A percentile compares a stretch with the other conserved stretches of the same genome.
Evolutionary conservation across 2,329 filamentous ascomycete species (phyloP).

Genomic region (Talaromyces pinophilus): DNA sequence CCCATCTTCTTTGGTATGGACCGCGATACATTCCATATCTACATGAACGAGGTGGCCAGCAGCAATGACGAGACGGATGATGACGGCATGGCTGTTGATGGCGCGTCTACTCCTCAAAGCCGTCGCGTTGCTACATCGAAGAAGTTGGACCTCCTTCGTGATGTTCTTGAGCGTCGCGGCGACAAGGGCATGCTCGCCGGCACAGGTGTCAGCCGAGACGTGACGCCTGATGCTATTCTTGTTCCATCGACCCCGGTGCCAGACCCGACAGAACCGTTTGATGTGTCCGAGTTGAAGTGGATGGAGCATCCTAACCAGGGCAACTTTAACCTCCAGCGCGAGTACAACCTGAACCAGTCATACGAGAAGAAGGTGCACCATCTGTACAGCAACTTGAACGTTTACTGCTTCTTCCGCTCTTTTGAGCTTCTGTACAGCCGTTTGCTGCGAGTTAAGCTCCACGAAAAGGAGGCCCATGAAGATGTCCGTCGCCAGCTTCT

Average conservation of each 20-base stretch:
- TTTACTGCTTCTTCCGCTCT: conserved; percentile 93
- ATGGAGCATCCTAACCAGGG: conserved; percentile 61
- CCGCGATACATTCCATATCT: conserved; percentile 67
- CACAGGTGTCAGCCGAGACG: conserved; percentile 80
- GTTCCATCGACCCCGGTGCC: conserved; percentile 39
- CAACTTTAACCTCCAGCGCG: conserved; percentile 61
- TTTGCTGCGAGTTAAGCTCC: conserved; percentile 78
- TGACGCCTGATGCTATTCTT: conserved; percentile 72
- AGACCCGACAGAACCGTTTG: conserved; percentile 58
- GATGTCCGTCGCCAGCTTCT: conserved; percentile 73
- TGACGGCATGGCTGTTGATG: conserved; percentile 67
- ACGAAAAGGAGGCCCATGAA: conserved; percentile 69
- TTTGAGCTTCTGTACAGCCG: conserved; percentile 90
- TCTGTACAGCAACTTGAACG: conserved; percentile 85
- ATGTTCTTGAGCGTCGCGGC: conserved; percentile 77
- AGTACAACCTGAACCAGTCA: conserved; percentile 73
- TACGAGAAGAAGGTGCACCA: conserved; percentile 81
- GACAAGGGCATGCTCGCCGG: conserved; percentile 71
- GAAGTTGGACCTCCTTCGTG: conserved; percentile 75
- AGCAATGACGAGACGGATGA: conserved; percentile 78
- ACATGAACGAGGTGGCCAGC: conserved; percentile 67
- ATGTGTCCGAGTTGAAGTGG: conserved; percentile 56
- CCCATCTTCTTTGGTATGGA: conserved; percentile 75
- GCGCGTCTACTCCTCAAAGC: conserved; percentile 68
- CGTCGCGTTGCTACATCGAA: conserved; percentile 66